Conservation (phyloP, 2,329 filamentous ascomycete genomes). For the Gremmenia infestans region DNA sequence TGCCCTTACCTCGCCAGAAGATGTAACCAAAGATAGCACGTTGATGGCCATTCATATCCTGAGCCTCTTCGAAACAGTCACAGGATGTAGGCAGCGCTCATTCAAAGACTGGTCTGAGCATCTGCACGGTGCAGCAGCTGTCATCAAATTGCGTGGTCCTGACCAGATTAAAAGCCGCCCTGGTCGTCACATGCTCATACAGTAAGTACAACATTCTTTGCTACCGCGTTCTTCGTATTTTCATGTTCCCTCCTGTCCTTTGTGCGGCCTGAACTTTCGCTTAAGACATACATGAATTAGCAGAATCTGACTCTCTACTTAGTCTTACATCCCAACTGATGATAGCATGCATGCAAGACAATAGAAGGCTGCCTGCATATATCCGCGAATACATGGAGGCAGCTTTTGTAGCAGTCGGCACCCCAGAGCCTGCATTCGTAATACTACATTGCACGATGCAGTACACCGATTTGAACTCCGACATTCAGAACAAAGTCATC, state of each 20-base stretch:
- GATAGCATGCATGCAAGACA: conserved; percentile 47
- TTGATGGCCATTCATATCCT: conserved; percentile 51
- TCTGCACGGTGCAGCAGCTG: conserved; percentile 46
- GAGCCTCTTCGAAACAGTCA: conserved; percentile 50
- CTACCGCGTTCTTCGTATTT: no score
- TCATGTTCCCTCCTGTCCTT: no score
- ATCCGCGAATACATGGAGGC: conserved; percentile 43
- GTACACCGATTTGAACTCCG: conserved; percentile 20
- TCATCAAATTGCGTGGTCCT: conserved; percentile 45
- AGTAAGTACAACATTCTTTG: conserved; percentile 24
- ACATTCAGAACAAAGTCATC: conserved; percentile 27
- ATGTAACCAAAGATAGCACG: conserved; percentile 48
- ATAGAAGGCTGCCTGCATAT: conserved; percentile 43
- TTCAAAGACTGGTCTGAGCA: conserved; percentile 49
- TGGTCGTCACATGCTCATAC: conserved; percentile 48
- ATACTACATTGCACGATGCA: conserved; percentile 38
- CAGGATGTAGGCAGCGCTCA: conserved; percentile 42
- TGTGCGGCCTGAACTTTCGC: no score
- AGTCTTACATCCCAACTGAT: conserved; percentile 43
- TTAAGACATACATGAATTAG: no score
- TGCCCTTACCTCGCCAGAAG: conserved; percentile 41
- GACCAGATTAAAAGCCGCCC: conserved; percentile 42
- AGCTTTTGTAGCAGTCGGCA: conserved; percentile 35
- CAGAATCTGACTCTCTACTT: no score
- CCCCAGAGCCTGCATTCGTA: conserved; percentile 38